Conservation (phyloP, 768 basidiomycete species). For the Candolleomyces aberdarensis region DNA sequence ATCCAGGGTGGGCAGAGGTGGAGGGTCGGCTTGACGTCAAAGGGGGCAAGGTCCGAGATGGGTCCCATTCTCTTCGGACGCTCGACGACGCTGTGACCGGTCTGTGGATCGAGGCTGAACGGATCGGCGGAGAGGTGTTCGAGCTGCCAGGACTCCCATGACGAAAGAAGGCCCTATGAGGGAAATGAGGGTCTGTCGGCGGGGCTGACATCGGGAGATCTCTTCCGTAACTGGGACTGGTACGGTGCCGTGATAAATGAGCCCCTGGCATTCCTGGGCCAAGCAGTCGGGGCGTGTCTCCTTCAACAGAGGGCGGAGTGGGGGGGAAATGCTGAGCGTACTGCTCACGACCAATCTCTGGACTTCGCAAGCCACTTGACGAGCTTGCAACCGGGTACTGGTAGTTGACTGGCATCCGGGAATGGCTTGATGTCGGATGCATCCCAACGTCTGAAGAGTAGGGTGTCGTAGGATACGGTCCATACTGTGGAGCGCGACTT, state of each 20-base stretch:
- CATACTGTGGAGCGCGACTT: constrained; percentile 58
- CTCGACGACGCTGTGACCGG: constrained; percentile 24
- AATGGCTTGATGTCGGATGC: constrained; percentile 2
- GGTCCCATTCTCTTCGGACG: constrained; percentile 22
- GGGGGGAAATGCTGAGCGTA: no score
- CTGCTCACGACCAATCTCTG: constrained; percentile 15
- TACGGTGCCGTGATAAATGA: constrained; percentile 17
- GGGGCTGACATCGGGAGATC: constrained; percentile 18
- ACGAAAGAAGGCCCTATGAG: constrained; percentile 12
- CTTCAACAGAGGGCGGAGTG: background rate
- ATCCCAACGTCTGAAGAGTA: constrained; percentile 4
- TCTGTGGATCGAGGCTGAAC: constrained; percentile 16
- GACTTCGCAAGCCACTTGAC: background rate
- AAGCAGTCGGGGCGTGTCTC: constrained; percentile 31
- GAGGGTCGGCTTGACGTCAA: constrained; percentile 23
- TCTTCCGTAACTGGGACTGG: constrained; percentile 16
- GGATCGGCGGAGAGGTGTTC: constrained; percentile 20
- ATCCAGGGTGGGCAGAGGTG: constrained; percentile 11
- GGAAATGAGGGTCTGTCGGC: constrained; percentile 18
- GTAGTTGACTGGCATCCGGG: constrained; percentile 25
- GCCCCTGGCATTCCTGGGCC: constrained; percentile 55
- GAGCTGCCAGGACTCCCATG: constrained; percentile 16
- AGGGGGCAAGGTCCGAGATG: constrained; percentile 30
- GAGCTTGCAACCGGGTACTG: background rate
- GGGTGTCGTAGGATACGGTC: constrained; percentile 46